A percentile compares a stretch with the other conserved stretches of the same genome.
Conservation (phyloP, 2,329 filamentous ascomycete species). For the Dothiorella sarmentorum region DNA sequence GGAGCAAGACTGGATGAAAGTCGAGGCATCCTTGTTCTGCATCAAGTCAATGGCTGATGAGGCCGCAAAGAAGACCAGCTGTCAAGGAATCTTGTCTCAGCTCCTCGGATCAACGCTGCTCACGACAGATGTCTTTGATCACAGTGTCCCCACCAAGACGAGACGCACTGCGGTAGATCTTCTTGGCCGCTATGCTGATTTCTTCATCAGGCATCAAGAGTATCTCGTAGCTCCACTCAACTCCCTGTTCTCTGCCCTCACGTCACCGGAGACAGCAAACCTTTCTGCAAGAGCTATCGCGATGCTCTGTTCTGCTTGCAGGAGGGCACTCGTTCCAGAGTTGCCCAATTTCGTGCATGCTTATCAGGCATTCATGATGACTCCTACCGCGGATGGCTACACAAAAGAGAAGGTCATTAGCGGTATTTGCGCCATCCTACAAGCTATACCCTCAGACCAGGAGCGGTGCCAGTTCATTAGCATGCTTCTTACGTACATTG, state of each 20-base stretch:
- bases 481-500: slow-evolving; percentile 59
- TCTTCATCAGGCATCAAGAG: slow-evolving; percentile 67
- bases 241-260: slow-evolving; percentile 68
- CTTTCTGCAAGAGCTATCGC: slow-evolving; percentile 72
- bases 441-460: slow-evolving; percentile 61
- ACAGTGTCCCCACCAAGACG: slow-evolving; percentile 58
- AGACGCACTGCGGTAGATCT: slow-evolving; percentile 66
- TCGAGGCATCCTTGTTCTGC: slow-evolving; percentile 57
- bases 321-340: slow-evolving; percentile 64
- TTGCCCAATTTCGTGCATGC: slow-evolving; percentile 66
- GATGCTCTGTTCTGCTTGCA: slow-evolving; percentile 71
- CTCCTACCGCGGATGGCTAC: slow-evolving; percentile 60
- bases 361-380: slow-evolving; percentile 62
- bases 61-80: slow-evolving; percentile 54
- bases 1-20: slow-evolving; percentile 44
- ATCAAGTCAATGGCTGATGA: slow-evolving; percentile 66
- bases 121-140: slow-evolving; percentile 45
- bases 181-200: slow-evolving; percentile 70
- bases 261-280: slow-evolving; percentile 59
- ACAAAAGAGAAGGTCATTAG: slow-evolving; percentile 72
- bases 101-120: slow-evolving; percentile 63
- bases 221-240: slow-evolving; percentile 68
- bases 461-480: slow-evolving; percentile 54
- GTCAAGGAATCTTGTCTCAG: slow-evolving; percentile 56
- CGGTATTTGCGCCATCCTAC: slow-evolving; percentile 71